These are phyloP conservation scores for Clonostachys sp. DNA, from an alignment of 2,329 filamentous ascomycete genomes.

Conservation along the genomic window DNA sequence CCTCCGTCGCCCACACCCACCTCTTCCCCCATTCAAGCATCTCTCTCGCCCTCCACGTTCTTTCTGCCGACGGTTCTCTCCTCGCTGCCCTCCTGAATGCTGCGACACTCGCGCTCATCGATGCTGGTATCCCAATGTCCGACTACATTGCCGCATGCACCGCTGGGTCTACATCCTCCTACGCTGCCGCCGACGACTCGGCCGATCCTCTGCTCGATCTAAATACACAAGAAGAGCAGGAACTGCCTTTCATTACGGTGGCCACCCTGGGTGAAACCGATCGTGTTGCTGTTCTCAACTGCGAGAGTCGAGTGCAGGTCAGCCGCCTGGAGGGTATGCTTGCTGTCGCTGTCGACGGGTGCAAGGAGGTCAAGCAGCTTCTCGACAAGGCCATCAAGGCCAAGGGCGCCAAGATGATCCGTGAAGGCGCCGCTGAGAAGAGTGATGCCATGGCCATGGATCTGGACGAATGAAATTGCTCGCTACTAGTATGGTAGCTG, in stretches of 20 bases:
- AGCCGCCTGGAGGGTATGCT: slow-evolving; percentile 85
- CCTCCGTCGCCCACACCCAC: slow-evolving; percentile 75
- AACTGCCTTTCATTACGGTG: slow-evolving; percentile 84
- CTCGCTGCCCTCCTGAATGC: slow-evolving; percentile 90
- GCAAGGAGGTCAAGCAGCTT: slow-evolving; percentile 77
- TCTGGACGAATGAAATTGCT: slow-evolving; percentile 29
- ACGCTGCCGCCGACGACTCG: slow-evolving; percentile 58
- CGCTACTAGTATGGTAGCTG: slow-evolving; percentile 25
- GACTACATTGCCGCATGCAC: slow-evolving; percentile 89
- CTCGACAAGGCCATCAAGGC: slow-evolving; percentile 75
- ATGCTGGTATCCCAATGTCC: slow-evolving; percentile 92
- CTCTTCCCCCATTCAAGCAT: slow-evolving; percentile 88
- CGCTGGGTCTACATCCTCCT: slow-evolving; percentile 70
- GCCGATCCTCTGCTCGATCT: slow-evolving; percentile 78
- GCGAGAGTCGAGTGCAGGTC: slow-evolving; percentile 86
- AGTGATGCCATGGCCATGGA: slow-evolving; percentile 46
- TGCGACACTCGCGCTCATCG: slow-evolving; percentile 83
- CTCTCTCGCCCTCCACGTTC: slow-evolving; percentile 76
- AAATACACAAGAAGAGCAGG: slow-evolving; percentile 76
- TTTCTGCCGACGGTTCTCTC: slow-evolving; percentile 85
- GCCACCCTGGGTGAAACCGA: slow-evolving; percentile 73
- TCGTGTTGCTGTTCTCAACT: slow-evolving; percentile 72
- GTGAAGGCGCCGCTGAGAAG: slow-evolving; percentile 45
- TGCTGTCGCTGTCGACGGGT: slow-evolving; percentile 86
- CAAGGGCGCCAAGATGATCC: slow-evolving; percentile 61